These are phyloP conservation scores for Trichosporon faecale DNA, from an alignment of 1,284 basidiomycete species.

Conservation along the genomic window DNA sequence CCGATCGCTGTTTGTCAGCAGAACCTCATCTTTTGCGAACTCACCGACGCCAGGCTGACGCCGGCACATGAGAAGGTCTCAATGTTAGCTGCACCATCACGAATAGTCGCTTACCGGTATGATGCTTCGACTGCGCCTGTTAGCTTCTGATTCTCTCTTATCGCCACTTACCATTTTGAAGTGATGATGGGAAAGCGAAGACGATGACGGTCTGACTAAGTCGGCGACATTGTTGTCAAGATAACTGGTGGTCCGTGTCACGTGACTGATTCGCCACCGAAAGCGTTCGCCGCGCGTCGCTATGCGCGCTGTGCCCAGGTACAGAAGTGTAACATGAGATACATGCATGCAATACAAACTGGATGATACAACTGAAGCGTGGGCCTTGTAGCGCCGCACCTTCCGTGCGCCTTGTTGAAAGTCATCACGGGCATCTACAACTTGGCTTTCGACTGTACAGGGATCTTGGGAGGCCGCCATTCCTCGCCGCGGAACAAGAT, in stretches of 20 bases:
- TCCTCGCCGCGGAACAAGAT: constrained; percentile 35
- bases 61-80: constrained; percentile 94
- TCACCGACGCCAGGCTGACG: constrained; percentile 90
- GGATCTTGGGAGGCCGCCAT: constrained; percentile 23
- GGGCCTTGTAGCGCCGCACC: too few relatives aligned
- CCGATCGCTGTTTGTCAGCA: constrained; percentile 69
- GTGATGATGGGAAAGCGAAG: background rate
- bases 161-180: constrained; percentile 20
- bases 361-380: background rate
- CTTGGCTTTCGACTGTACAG: constrained; percentile 19
- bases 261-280: constrained; percentile 5
- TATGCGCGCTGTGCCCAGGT: background rate
- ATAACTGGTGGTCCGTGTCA: background rate
- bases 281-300: background rate
- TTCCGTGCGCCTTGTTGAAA: background rate
- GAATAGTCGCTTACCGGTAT: constrained; percentile 65
- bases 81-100: constrained; percentile 14
- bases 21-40: constrained; percentile 41
- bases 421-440: constrained; percentile 13
- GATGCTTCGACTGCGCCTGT: constrained; percentile 70
- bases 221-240: background rate
- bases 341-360: background rate
- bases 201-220: background rate
- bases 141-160: constrained; percentile 10
- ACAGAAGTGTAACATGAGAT: background rate